Evolutionary conservation across 768 basidiomycete genomes (phyloP), one percentile per base, ranked within the genome.

Genomic region (Boletus pseudo-olivaceus): DNA sequence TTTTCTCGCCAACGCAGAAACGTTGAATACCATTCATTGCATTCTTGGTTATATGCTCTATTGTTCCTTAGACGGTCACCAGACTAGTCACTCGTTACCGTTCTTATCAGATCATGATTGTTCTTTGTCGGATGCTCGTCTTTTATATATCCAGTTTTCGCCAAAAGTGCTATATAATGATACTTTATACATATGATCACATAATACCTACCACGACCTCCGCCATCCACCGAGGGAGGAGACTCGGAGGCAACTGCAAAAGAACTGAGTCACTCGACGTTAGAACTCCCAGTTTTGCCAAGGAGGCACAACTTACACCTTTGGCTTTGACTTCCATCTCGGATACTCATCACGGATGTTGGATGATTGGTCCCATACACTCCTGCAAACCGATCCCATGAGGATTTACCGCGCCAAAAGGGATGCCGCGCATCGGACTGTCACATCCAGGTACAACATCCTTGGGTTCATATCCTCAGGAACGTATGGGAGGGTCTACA

Each of bases 401-500:
- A 82, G 84, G 55, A 73, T 83, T 23, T 97, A 96, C 67, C 86
- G 93, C 20, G 77, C 82, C 32, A 90, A 86, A 67, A 80, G 89
- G 57, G 93, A 97, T 65, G 72, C 75, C 5, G 75, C 81, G 15
- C 84, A 85, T 54, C 77, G 79, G 29, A 76, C 82, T 1, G 90
- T 95, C 19, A 73, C 82, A 14, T 84, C 86, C 47, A 93, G 93
- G 70, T 98, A 98, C 74, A 76, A 81, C 49, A 97, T 98, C 62
- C 80, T 95, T 7, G 97, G 97, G 10, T 98, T 98, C 76, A 96
- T 99, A 59, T 98, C 97, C 2, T 96, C 93, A 8, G 97, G 97
- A 19, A 98, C 96, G 0, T 98, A 98, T 67, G 97, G 97, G 1
- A 80, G 95, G n/a, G 97, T 98, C 2, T 99, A 98, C 82, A 98